Conservation (phyloP, 768 basidiomycete species). For the Paxillus ammoniavirescens region DNA sequence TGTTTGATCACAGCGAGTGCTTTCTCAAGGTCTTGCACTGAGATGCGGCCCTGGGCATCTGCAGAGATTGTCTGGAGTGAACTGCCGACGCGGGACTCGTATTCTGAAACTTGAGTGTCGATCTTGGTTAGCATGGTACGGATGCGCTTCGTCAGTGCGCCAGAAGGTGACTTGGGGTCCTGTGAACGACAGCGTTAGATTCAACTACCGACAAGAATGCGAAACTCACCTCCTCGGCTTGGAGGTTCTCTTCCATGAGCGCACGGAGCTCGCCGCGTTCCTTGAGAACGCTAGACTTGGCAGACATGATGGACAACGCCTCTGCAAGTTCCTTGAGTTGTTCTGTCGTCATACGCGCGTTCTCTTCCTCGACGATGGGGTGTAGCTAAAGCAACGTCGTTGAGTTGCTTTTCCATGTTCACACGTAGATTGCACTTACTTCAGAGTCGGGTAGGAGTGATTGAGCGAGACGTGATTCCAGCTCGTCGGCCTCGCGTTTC, state of each 20-base stretch:
- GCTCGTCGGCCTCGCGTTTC: constrained; percentile 75
- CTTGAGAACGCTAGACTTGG: constrained; percentile 92
- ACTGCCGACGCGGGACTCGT: constrained; percentile 83
- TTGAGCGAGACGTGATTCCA: constrained; percentile 76
- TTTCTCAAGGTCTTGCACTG: constrained; percentile 84
- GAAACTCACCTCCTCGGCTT: constrained; percentile 72
- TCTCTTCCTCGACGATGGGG: constrained; percentile 58
- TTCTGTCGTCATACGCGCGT: constrained; percentile 96
- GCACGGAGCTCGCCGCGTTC: constrained; percentile 89
- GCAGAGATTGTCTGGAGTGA: constrained; percentile 85
- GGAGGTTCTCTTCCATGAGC: constrained; percentile 93
- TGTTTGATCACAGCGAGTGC: constrained; percentile 94
- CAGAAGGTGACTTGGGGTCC: constrained; percentile 80
- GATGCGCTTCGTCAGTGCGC: constrained; percentile 93
- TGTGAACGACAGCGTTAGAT: constrained; percentile 22
- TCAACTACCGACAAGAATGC: not conserved
- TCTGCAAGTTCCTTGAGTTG: constrained; percentile 93
- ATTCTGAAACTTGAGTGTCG: constrained; percentile 87
- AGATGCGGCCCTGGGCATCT: constrained; percentile 85
- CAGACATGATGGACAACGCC: constrained; percentile 85
- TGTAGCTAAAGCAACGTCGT: constrained; percentile 44
- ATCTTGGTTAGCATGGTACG: constrained; percentile 95
- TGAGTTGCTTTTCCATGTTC: not conserved
- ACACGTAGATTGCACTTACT: constrained; percentile 39
- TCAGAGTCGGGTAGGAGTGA: constrained; percentile 87